Evolutionary conservation across 257 asterid genomes (phyloP).

Genomic region (Jacaranda mimosifolia): DNA sequence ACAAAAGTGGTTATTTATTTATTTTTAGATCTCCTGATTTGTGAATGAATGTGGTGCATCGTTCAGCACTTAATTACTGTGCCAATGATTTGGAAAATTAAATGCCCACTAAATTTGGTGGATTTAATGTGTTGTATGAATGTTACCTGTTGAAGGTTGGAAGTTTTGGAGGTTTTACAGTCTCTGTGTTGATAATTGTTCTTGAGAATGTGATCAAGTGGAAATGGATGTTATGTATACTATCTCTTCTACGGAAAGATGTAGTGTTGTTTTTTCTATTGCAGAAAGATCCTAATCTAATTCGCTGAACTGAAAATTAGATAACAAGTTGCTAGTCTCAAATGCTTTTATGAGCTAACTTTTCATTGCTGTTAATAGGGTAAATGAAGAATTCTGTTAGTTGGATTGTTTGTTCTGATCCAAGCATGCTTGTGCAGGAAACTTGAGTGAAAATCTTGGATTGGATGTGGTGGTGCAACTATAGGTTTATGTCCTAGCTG

Average conservation of each 20-base stretch:
- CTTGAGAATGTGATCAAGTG: slow-evolving; percentile 17
- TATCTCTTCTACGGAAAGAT: slow-evolving; percentile 9
- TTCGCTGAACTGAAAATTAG: not conserved
- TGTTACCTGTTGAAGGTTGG: slow-evolving; percentile 14
- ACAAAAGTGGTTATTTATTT: not conserved
- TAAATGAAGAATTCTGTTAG: slow-evolving; percentile 4
- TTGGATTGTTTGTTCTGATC: slow-evolving; percentile 27
- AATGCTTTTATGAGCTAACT: slow-evolving; percentile 5
- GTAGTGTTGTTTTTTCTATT: not conserved
- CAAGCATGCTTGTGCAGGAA: slow-evolving; percentile 37
- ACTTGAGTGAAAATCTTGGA: slow-evolving; percentile 25
- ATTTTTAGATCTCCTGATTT: not conserved
- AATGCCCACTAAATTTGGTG: slow-evolving; percentile 27
- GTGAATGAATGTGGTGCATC: slow-evolving; percentile 2
- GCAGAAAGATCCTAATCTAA: slow-evolving; percentile 26
- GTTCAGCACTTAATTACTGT: slow-evolving; percentile 28
- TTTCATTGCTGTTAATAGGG: not conserved
- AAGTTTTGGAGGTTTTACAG: not conserved
- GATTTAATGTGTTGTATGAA: slow-evolving; percentile 20
- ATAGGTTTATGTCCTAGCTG: slow-evolving; percentile 52
- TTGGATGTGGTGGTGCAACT: slow-evolving; percentile 45
- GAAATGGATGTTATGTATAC: not conserved
- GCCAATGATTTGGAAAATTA: slow-evolving; percentile 33
- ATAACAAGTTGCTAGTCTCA: not conserved
- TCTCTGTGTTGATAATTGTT: not conserved